Conservation (phyloP, 108 stramenopile genomes). For the Cyclostephanos tholiformis region DNA sequence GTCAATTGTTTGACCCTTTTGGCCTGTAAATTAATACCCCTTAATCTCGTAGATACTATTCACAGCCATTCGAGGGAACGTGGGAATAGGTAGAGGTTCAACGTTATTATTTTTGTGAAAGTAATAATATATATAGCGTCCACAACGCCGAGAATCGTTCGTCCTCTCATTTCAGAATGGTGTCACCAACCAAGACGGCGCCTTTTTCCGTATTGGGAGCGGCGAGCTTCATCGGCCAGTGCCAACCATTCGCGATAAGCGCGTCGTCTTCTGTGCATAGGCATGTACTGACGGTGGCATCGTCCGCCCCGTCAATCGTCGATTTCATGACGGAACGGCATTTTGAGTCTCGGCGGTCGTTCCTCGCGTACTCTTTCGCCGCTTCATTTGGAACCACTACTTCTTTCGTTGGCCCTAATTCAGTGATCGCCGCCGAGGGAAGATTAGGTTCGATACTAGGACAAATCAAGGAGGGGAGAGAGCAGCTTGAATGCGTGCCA, state of each 20-base stretch:
- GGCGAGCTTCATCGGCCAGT: background rate
- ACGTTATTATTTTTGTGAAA: no score
- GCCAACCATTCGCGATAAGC: slow-evolving; percentile 3
- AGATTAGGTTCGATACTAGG: slow-evolving; percentile 22
- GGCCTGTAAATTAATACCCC: no score
- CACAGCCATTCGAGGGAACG: no score
- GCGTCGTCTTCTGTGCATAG: background rate
- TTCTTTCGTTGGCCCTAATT: slow-evolving; percentile 4
- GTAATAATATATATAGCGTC: no score
- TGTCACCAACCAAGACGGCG: slow-evolving; percentile 4
- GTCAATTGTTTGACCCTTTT: no score
- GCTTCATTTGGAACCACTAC: slow-evolving; percentile 18
- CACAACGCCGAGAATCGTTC: background rate
- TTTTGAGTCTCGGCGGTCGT: slow-evolving; percentile 2
- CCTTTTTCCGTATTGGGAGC: background rate
- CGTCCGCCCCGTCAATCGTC: slow-evolving; percentile 5
- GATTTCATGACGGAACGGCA: background rate
- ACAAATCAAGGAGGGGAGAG: slow-evolving; percentile 49
- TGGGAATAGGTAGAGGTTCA: no score
- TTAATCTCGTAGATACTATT: no score
- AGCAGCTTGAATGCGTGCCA: slow-evolving; percentile 66
- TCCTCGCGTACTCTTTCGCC: slow-evolving; percentile 6
- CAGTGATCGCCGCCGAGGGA: slow-evolving; percentile 27
- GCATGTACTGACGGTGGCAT: background rate
- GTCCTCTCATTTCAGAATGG: background rate